Percentiles rank a stretch among this genome's conserved stretches.
These are phyloP conservation scores for Diaporthe eres DNA, from an alignment of 2,329 filamentous ascomycete genomes.

Conservation along the genomic window DNA sequence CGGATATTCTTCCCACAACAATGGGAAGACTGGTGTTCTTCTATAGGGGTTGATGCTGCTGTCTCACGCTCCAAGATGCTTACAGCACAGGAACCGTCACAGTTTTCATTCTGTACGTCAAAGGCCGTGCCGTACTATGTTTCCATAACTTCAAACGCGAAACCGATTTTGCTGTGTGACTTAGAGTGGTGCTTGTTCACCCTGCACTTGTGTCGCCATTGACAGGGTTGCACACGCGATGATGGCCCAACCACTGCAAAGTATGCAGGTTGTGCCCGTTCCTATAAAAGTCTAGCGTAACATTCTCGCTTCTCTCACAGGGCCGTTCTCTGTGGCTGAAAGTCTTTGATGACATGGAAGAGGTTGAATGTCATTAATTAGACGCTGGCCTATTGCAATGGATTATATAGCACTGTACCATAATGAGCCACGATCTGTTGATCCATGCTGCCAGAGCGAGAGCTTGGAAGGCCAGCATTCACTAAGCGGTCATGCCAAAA, in stretches of 20 bases:
- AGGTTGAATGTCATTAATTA: too few relatives aligned
- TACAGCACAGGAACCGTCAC: not conserved
- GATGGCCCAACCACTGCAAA: not conserved
- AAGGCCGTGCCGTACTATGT: not conserved
- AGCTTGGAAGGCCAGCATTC: too few relatives aligned
- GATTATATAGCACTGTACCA: too few relatives aligned
- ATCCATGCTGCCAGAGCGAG: too few relatives aligned
- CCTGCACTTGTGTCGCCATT: conserved; percentile 1
- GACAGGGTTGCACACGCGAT: conserved; percentile 12
- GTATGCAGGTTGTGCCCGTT: not conserved
- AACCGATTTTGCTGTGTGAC: too few relatives aligned
- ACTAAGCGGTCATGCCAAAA: too few relatives aligned
- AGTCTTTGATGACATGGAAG: too few relatives aligned
- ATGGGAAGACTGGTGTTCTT: not conserved
- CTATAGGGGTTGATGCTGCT: not conserved
- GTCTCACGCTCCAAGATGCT: not conserved
- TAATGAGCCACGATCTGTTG: too few relatives aligned
- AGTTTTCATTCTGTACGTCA: not conserved
- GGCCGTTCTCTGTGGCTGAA: too few relatives aligned
- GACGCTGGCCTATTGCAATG: too few relatives aligned
- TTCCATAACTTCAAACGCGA: not conserved
- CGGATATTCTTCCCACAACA: not conserved
- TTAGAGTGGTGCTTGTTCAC: not conserved
- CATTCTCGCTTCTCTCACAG: too few relatives aligned
- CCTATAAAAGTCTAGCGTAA: not conserved